These are phyloP conservation scores for Hypericum androsaemum DNA, from an alignment of 345 rosid genomes.

Conservation along the genomic window DNA sequence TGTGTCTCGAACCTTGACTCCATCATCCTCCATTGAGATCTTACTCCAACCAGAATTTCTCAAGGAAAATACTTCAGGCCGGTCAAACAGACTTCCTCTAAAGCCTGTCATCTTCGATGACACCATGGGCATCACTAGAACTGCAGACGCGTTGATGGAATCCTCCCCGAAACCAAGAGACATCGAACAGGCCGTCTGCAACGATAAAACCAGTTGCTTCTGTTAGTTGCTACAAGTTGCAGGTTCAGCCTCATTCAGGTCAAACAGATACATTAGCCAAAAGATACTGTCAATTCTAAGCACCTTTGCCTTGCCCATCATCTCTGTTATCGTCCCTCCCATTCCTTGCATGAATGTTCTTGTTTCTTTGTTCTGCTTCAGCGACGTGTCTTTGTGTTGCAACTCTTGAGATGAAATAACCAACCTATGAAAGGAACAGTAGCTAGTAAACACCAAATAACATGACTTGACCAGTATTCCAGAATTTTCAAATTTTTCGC, in stretches of 20 bases:
- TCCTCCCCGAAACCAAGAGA: constrained; percentile 79
- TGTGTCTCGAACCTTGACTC: constrained; percentile 29
- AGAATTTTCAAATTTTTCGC: too few relatives aligned
- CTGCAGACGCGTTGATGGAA: constrained; percentile 88
- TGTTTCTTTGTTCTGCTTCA: constrained; percentile 39
- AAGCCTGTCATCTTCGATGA: constrained; percentile 89
- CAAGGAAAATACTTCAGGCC: constrained; percentile 52
- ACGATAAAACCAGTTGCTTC: constrained; percentile 1
- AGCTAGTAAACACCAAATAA: background rate
- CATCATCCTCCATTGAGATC: constrained; percentile 43
- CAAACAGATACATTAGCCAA: background rate
- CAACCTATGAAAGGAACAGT: constrained; percentile 31
- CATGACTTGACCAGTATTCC: background rate
- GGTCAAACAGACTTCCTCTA: constrained; percentile 58
- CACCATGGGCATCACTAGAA: constrained; percentile 96
- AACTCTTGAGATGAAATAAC: constrained; percentile 37
- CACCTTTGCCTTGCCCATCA: constrained; percentile 77
- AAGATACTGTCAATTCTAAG: constrained; percentile 3
- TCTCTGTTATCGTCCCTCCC: constrained; percentile 37
- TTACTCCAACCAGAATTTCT: constrained; percentile 63
- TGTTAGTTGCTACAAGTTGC: background rate
- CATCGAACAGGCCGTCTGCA: constrained; percentile 63
- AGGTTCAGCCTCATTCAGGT: background rate
- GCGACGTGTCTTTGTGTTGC: constrained; percentile 38
- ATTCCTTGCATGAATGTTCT: constrained; percentile 53